Evolutionary conservation across 768 basidiomycete genomes (phyloP).

Genomic region (Trametes elegans): DNA sequence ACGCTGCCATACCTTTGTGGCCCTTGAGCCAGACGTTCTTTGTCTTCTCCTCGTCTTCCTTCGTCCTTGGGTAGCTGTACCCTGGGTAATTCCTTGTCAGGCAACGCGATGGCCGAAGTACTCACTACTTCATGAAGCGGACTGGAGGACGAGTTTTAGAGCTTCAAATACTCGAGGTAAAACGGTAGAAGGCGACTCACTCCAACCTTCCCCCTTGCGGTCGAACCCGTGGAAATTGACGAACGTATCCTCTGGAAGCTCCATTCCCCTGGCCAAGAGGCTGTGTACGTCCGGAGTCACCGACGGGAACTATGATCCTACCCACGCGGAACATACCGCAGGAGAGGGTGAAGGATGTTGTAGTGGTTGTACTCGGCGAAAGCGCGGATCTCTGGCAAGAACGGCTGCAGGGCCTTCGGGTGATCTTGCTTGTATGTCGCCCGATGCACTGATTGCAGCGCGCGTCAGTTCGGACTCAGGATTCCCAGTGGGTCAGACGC

Average conservation of each 20-base stretch:
- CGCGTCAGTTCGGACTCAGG: background rate
- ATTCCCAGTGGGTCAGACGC: slow-evolving; percentile 5
- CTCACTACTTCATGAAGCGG: slow-evolving; percentile 68
- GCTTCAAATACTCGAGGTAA: background rate
- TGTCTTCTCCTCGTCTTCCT: slow-evolving; percentile 33
- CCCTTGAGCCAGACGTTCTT: slow-evolving; percentile 38
- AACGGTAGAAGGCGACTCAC: slow-evolving; percentile 24
- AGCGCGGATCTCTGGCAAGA: slow-evolving; percentile 31
- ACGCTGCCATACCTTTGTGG: slow-evolving; percentile 35
- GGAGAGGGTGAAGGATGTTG: slow-evolving; percentile 29
- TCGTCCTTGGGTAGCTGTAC: slow-evolving; percentile 32
- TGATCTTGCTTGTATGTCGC: slow-evolving; percentile 28
- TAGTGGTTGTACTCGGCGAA: slow-evolving; percentile 31
- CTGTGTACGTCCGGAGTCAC: slow-evolving; percentile 17
- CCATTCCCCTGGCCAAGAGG: slow-evolving; percentile 33
- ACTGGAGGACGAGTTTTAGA: slow-evolving; percentile 32
- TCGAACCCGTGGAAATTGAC: slow-evolving; percentile 30
- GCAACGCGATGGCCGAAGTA: background rate
- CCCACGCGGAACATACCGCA: slow-evolving; percentile 26
- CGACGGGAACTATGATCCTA: too few relatives aligned
- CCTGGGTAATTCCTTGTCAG: background rate
- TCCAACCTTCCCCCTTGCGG: slow-evolving; percentile 29
- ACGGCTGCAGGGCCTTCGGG: slow-evolving; percentile 29
- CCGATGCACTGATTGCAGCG: slow-evolving; percentile 27
- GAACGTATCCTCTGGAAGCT: slow-evolving; percentile 34